Percentiles rank a stretch among this genome's conserved stretches.
Evolutionary conservation across 768 basidiomycete genomes (phyloP).

Genomic region (Serendipita indica): DNA sequence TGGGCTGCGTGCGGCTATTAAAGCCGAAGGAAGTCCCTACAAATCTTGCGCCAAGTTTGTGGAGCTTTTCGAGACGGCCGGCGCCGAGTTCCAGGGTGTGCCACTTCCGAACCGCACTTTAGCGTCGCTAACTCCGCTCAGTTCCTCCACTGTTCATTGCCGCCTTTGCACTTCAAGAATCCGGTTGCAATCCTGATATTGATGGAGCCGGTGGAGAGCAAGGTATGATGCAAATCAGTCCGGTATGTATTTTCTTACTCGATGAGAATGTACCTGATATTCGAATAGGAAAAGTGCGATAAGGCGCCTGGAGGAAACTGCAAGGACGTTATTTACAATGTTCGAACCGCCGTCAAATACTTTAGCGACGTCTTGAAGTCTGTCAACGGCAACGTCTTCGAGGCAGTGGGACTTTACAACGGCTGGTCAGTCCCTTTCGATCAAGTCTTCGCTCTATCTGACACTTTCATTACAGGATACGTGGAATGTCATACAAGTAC

Average conservation of each 20-base stretch:
- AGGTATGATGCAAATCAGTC: constrained; percentile 70
- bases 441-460: no score
- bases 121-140: constrained; percentile 12
- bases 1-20: constrained; percentile 1
- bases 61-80: constrained; percentile 32
- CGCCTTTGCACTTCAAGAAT: constrained; percentile 82
- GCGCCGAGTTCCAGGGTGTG: not conserved
- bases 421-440: no score
- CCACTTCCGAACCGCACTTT: not conserved
- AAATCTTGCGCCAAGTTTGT: constrained; percentile 39
- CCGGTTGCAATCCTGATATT: constrained; percentile 48
- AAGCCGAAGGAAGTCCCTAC: constrained; percentile 35
- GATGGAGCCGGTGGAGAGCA: constrained; percentile 69
- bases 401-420: constrained; percentile 58
- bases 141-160: constrained; percentile 69
- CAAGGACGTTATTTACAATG: constrained; percentile 43
- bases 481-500: no score
- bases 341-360: constrained; percentile 46
- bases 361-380: constrained; percentile 36
- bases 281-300: constrained; percentile 28
- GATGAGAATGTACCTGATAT: not conserved
- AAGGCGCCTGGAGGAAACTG: constrained; percentile 34
- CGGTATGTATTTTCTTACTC: not conserved
- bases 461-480: no score
- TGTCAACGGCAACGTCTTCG: constrained; percentile 39